These are phyloP conservation scores for Boletellus sp. DNA, from an alignment of 768 basidiomycete genomes.

Conservation along the genomic window DNA sequence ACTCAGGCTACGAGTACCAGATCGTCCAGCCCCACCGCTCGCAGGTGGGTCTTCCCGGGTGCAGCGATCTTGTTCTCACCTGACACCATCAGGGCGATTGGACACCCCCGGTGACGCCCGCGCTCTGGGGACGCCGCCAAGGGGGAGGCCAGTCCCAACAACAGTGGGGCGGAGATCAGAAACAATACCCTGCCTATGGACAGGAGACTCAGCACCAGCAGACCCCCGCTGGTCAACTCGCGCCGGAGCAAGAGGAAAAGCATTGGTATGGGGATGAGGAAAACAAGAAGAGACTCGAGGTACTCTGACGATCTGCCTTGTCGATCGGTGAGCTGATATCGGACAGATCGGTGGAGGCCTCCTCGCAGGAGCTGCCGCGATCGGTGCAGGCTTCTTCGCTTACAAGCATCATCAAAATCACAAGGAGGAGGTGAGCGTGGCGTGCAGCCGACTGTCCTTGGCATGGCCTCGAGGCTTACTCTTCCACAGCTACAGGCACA, in stretches of 20 bases:
- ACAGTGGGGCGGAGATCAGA: constrained; percentile 18
- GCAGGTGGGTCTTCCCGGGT: constrained; percentile 42
- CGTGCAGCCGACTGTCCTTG: not conserved
- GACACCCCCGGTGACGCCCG: constrained; percentile 58
- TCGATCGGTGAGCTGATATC: constrained; percentile 5
- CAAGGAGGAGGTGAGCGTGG: constrained; percentile 48
- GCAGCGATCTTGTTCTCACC: not conserved
- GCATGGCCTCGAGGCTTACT: not conserved
- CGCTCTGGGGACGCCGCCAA: constrained; percentile 60
- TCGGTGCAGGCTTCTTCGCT: constrained; percentile 50
- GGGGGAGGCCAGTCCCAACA: constrained; percentile 27
- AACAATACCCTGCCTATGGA: constrained; percentile 1
- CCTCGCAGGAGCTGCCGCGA: constrained; percentile 46
- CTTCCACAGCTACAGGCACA: constrained; percentile 44
- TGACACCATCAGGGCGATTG: constrained; percentile 51
- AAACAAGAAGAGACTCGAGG: constrained; percentile 57
- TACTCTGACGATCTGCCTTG: constrained; percentile 17
- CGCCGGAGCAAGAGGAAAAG: constrained; percentile 47
- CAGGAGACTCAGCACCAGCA: constrained; percentile 29
- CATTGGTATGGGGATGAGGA: constrained; percentile 56
- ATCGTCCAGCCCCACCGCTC: constrained; percentile 71
- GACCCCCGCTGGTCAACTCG: constrained; percentile 17
- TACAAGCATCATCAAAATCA: constrained; percentile 55
- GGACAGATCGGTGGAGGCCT: constrained; percentile 63
- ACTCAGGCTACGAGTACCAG: constrained; percentile 51